Evolutionary conservation across 148 eudicot species (phyloP).

Genomic region (Silene latifolia): DNA sequence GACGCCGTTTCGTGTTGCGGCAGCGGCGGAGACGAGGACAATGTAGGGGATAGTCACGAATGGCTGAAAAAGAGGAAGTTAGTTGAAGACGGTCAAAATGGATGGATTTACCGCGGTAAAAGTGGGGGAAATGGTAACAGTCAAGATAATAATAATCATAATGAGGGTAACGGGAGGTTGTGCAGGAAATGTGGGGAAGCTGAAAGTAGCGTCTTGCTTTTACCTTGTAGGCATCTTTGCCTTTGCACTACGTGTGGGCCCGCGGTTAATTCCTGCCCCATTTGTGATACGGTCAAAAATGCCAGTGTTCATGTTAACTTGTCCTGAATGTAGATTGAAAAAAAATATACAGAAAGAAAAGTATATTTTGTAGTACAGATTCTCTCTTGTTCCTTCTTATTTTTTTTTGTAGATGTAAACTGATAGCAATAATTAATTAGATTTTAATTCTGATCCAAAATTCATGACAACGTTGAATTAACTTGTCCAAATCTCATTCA

Average conservation of each 20-base stretch:
- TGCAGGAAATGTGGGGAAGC: slow-evolving; percentile 62
- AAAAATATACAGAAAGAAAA: neutral
- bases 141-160: neutral
- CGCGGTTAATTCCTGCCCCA: slow-evolving; percentile 55
- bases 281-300: slow-evolving; percentile 54
- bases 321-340: slow-evolving; percentile 21
- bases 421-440: neutral
- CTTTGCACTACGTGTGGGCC: slow-evolving; percentile 71
- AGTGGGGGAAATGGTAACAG: neutral
- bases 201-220: slow-evolving; percentile 64
- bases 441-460: no score
- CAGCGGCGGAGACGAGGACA: slow-evolving; percentile 18
- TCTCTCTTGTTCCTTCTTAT: neutral
- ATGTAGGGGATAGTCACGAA: neutral
- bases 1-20: slow-evolving; percentile 83
- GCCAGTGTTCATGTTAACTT: slow-evolving; percentile 71
- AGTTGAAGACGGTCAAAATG: slow-evolving; percentile 6
- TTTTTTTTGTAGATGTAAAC: neutral
- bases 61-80: neutral
- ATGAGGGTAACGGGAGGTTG: slow-evolving; percentile 22
- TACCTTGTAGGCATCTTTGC: slow-evolving; percentile 89
- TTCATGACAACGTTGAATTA: no score
- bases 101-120: slow-evolving; percentile 25
- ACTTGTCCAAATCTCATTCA: no score
- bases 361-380: neutral